These are phyloP conservation scores for Fusarium sp. DNA, from an alignment of 2,329 filamentous ascomycete species.

Conservation along the genomic window DNA sequence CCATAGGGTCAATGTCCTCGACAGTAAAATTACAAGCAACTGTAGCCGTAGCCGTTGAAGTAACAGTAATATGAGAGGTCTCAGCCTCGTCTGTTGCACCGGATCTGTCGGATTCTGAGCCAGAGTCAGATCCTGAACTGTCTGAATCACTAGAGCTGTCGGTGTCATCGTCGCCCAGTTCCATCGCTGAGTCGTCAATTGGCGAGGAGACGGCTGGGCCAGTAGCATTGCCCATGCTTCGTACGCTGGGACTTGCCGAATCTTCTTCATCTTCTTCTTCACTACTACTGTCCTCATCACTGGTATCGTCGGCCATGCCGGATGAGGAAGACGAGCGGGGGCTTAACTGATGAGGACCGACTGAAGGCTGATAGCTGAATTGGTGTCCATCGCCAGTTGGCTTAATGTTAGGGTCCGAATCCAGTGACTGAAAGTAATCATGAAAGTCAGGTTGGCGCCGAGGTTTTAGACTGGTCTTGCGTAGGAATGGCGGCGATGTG, in stretches of 20 bases:
- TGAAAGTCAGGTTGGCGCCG: constrained; percentile 47
- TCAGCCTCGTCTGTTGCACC: constrained; percentile 38
- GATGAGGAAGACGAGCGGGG: constrained; percentile 50
- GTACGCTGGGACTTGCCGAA: constrained; percentile 42
- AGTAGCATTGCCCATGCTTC: constrained; percentile 39
- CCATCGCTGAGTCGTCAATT: constrained; percentile 24
- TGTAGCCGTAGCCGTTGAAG: constrained; percentile 26
- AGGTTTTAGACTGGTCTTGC: constrained; percentile 46
- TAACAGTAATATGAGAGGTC: constrained; percentile 31
- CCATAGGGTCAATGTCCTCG: constrained; percentile 59
- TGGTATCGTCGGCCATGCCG: constrained; percentile 20
- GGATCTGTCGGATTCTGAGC: constrained; percentile 37
- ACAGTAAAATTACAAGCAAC: constrained; percentile 50
- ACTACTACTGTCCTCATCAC: constrained; percentile 37
- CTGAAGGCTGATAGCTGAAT: constrained; percentile 52
- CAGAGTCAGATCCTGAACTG: constrained; percentile 34
- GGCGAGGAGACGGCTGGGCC: constrained; percentile 16
- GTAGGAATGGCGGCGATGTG: constrained; percentile 48
- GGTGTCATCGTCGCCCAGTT: constrained; percentile 22
- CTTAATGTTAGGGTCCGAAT: constrained; percentile 53
- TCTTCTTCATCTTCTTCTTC: constrained; percentile 37
- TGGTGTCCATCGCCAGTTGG: constrained; percentile 54
- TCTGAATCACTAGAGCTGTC: constrained; percentile 29
- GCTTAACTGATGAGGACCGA: constrained; percentile 49
- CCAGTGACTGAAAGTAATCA: constrained; percentile 44